Conservation (phyloP, 176 grass and related monocot genomes). For the Ensete ventricosum region DNA sequence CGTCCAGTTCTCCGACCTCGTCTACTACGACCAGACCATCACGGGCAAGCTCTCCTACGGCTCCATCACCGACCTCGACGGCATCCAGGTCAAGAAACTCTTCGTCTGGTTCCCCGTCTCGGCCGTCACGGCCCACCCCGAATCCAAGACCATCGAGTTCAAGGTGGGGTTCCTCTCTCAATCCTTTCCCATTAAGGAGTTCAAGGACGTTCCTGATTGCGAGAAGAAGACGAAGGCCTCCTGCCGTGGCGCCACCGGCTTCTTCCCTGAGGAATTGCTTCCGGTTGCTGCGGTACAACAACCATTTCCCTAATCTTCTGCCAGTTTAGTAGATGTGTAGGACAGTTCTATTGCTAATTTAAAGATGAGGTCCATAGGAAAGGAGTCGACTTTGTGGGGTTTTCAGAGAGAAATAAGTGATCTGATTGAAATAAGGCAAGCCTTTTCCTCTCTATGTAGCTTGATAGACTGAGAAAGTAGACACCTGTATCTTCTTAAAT, state of each 20-base stretch:
- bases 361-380: background rate
- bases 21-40: constrained; percentile 54
- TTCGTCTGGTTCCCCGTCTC: constrained; percentile 70
- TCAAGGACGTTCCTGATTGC: constrained; percentile 46
- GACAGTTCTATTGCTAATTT: background rate
- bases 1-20: constrained; percentile 48
- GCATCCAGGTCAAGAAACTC: constrained; percentile 79
- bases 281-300: background rate
- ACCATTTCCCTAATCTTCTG: background rate
- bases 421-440: no score
- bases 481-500: no score
- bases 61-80: constrained; percentile 40
- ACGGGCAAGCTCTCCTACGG: constrained; percentile 42
- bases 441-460: no score
- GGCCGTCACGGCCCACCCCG: constrained; percentile 42
- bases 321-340: background rate
- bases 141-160: constrained; percentile 46
- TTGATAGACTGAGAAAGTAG: no score
- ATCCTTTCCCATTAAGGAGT: constrained; percentile 30
- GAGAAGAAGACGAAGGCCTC: background rate
- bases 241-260: background rate
- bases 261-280: background rate
- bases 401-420: background rate
- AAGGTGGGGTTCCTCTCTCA: constrained; percentile 58
- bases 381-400: background rate